phyloP scores from a whole-genome alignment of 2,329 filamentous ascomycete genomes.

The Alternaria postmessia region DNA sequence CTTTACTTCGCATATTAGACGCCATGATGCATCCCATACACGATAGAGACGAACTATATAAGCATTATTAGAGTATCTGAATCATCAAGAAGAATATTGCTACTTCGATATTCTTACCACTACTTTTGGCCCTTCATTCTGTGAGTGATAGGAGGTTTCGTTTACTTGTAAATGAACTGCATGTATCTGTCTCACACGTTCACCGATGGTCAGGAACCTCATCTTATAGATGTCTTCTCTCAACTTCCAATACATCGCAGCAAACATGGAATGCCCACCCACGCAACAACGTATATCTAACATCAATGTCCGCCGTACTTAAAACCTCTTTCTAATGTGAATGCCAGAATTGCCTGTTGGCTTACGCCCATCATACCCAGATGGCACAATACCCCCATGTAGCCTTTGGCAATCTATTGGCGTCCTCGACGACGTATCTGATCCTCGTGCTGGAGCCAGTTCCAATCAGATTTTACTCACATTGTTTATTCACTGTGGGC shows the following conservation, averaged over 20 bases:
- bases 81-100: not conserved
- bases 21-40: constrained; percentile 13
- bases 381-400: too few species aligned
- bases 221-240: not conserved
- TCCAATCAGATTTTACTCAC: too few species aligned
- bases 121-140: too few species aligned
- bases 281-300: not conserved
- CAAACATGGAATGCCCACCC: not conserved
- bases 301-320: not conserved
- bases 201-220: not conserved
- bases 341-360: not conserved
- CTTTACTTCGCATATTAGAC: constrained; percentile 7
- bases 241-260: not conserved
- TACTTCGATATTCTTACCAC: not conserved
- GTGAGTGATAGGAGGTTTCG: not conserved
- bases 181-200: not conserved
- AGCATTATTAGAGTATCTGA: constrained; percentile 1
- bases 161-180: not conserved
- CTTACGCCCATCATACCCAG: too few species aligned
- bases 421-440: too few species aligned
- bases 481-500: too few species aligned
- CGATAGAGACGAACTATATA: constrained; percentile 15
- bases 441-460: too few species aligned
- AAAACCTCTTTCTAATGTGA: not conserved
- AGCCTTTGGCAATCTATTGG: too few species aligned